Base-by-base conservation (phyloP, 495 filamentous ascomycete genomes). In the Recurvomyces mirabilis region DNA sequence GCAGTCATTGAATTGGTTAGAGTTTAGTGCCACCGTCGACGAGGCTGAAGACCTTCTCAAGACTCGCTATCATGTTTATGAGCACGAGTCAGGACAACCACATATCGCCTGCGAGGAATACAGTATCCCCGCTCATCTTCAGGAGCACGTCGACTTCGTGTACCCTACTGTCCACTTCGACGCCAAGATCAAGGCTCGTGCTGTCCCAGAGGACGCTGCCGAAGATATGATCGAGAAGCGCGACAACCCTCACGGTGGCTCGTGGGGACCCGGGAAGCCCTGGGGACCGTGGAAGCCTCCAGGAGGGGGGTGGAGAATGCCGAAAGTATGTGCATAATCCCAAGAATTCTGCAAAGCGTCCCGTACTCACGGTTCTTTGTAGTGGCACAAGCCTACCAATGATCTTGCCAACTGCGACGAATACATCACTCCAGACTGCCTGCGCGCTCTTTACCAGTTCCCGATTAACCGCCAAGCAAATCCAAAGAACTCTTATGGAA, bases 371-470 rank as follows among this genome's bases (percentile, higher is more conserved):
- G n/a, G n/a, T n/a, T n/a, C n/a, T n/a, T n/a, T n/a, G 11, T 23
- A 19, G 1, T 22, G 28, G 9, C 41, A 54, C 40, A 34, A 22
- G 9, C 46, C 42, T 10, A 39, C 63, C 18, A 32, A 53, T 26
- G 58, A 60, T 29, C 51, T 60, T 0, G 11, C 44, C 34, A 58
- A 54, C 25, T 78, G 74, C 47, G 59, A 65, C 31, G 40, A 54
- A 11, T 53, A 62, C 20, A 74, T 77, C 47, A 74, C 70, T 5
- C 68, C 72, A 3, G 66, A 68, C 30, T 78, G 74, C 52, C 60
- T 77, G 39, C 65, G 69, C 32, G 67, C 66, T 4, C 41, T 78
- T n/a, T 78, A 78, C 45, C 51, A 62, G 5, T 67, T 78, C 33
- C 69, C 70, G 5, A 55, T 57, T 5, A 61, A 62, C 6, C 46